phyloP scores from a whole-genome alignment of 2,329 filamentous ascomycete species.

The Cercospora zeina region DNA sequence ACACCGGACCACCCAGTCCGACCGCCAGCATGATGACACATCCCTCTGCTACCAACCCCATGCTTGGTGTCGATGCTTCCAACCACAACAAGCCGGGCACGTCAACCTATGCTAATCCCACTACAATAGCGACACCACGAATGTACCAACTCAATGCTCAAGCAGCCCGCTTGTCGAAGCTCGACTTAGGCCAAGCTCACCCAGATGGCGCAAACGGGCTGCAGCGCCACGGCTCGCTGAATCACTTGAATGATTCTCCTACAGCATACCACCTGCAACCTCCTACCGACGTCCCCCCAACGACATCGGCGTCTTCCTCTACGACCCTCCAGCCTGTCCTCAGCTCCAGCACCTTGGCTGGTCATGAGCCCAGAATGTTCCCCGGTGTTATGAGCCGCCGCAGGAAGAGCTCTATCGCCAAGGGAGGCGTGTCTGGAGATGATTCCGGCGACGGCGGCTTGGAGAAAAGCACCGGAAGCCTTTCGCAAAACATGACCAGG shows the following conservation, averaged over 20 bases:
- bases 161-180: conserved; percentile 42
- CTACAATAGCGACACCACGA: conserved; percentile 38
- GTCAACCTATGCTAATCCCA: conserved; percentile 25
- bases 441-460: conserved; percentile 24
- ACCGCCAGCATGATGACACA: conserved; percentile 46
- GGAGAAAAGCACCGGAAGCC: conserved; percentile 28
- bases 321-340: conserved; percentile 46
- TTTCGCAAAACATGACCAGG: conserved; percentile 21
- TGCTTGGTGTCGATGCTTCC: conserved; percentile 29
- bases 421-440: conserved; percentile 16
- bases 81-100: conserved; percentile 18
- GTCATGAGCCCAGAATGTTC: conserved; percentile 67
- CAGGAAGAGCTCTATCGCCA: conserved; percentile 35
- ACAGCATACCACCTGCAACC: conserved; percentile 19
- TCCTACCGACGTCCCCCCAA: conserved; percentile 12
- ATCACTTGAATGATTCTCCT: conserved; percentile 20
- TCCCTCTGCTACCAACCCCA: conserved; percentile 42
- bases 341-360: conserved; percentile 50
- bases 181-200: conserved; percentile 36
- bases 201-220: conserved; percentile 30
- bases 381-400: conserved; percentile 64
- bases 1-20: conserved; percentile 39
- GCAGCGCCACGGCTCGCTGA: conserved; percentile 7
- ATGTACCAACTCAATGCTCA: conserved; percentile 38
- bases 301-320: conserved; percentile 12